Base-by-base conservation (phyloP, 202 grass and related monocot species). In the Carex arenaria region DNA sequence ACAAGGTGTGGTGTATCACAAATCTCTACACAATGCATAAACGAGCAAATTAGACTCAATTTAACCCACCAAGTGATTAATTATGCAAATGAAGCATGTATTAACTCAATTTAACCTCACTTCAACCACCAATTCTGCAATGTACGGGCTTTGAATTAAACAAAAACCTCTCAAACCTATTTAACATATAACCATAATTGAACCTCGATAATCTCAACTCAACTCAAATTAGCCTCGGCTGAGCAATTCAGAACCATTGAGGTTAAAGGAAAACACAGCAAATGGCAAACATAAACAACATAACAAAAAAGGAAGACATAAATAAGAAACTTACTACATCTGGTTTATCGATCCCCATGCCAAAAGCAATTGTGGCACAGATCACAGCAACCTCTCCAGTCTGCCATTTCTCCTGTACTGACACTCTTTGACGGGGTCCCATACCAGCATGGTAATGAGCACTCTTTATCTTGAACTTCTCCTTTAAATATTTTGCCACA, bases 311-410 rank as follows among this genome's bases (percentile, higher is more conserved):
- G 68, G 34, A 67, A 85, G 45, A 81, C 22, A 1, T 42, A 77
- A 71, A 40, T 61, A 54, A 11, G 14, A 30, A 54, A 85, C 82
- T 82, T 47, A 98, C 95, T 82, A 95, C 95, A 14, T 95, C 95
- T 38, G 95, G 89, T 61, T 98, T 95, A 80, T 98, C 92, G 14
- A 98, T 98, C 28, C 95, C 95, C 92, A 98, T 98, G 52, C 95
- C 95, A 53, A 98, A 98, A 40, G 95, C 95, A 78, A 98, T 94
- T 14, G 92, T 98, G 7, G 95, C 92, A 83, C 95, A 98, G 26
- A 94, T 87, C 30, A 94, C 92, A 72, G 89, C 82, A 69, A 87
- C 70, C 75, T 98, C 92, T 59, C 95, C 95, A 6, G 20, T 91
- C 9, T 93, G 95, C 95, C 95, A 98, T 80, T 98, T 98, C 65